Evolutionary conservation across 129 eudicot genomes (phyloP).

Genomic region (Erigeron canadensis): DNA sequence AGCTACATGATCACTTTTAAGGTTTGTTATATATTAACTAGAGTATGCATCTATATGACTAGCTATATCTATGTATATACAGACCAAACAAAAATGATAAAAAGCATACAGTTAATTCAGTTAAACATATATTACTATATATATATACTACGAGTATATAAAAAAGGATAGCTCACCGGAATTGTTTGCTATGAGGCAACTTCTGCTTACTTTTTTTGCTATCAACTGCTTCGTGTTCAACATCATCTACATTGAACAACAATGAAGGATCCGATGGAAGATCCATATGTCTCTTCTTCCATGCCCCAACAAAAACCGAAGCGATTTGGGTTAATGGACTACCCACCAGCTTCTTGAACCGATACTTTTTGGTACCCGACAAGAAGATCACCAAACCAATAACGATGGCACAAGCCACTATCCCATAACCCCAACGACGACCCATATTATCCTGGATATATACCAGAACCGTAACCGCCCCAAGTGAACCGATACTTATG

Average conservation of each 20-base stretch:
- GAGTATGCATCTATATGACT: not conserved
- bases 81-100: not conserved
- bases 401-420: conserved; percentile 62
- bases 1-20: conserved; percentile 3
- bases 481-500: conserved; percentile 72
- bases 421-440: conserved; percentile 85
- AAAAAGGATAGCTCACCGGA: conserved; percentile 53
- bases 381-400: conserved; percentile 56
- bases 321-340: conserved; percentile 93
- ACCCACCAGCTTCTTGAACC: conserved; percentile 84
- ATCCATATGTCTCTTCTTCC: conserved; percentile 63
- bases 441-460: conserved; percentile 83
- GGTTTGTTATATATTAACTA: conserved; percentile 5
- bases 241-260: conserved; percentile 52
- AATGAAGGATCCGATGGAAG: conserved; percentile 63
- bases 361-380: conserved; percentile 62
- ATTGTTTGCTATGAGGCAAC: conserved; percentile 79
- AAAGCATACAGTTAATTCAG: conserved; percentile 27
- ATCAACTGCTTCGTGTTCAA: conserved; percentile 30
- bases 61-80: not conserved
- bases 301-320: conserved; percentile 72
- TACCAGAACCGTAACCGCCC: conserved; percentile 74
- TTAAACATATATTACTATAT: no score
- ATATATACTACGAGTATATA: no score
- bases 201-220: conserved; percentile 51